A percentile compares a stretch with the other conserved stretches of the same genome.
Conservation (phyloP, 2,329 filamentous ascomycete genomes). For the Colletotrichum abscissum region DNA sequence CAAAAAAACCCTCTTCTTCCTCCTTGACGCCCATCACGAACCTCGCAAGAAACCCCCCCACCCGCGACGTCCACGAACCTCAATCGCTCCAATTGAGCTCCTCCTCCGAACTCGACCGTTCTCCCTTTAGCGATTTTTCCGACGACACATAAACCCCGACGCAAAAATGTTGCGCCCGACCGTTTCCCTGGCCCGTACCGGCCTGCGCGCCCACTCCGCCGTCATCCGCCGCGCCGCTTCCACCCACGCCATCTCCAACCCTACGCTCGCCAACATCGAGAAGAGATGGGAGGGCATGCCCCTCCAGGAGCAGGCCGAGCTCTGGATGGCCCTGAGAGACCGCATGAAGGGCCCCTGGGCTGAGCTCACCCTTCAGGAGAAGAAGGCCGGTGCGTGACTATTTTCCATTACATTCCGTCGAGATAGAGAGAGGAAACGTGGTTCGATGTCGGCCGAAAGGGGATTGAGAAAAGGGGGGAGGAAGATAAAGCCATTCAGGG, state of each 20-base stretch:
- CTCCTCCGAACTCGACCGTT: constrained; percentile 30
- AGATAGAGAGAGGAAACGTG: constrained; percentile 2
- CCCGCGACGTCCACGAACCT: constrained; percentile 20
- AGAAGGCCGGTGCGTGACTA: constrained; percentile 91
- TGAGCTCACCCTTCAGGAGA: constrained; percentile 94
- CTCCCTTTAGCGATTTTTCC: constrained; percentile 32
- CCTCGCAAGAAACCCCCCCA: constrained; percentile 11
- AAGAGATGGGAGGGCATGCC: constrained; percentile 99
- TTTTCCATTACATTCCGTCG: constrained; percentile 6
- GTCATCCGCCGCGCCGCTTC: constrained; percentile 67
- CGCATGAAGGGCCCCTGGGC: constrained; percentile 99
- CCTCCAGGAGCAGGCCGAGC: constrained; percentile 97
- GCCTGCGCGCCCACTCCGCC: constrained; percentile 53
- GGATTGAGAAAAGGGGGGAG: neutral
- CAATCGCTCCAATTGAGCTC: constrained; percentile 46
- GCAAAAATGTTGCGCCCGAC: constrained; percentile 64
- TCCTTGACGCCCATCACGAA: constrained; percentile 20
- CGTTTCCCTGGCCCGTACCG: constrained; percentile 64
- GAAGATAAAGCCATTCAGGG: neutral
- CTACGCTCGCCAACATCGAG: constrained; percentile 97
- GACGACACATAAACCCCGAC: constrained; percentile 32
- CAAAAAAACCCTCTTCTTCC: constrained; percentile 37
- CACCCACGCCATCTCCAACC: constrained; percentile 96
- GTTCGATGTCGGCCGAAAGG: constrained; percentile 10
- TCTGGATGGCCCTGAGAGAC: constrained; percentile 98